Evolutionary conservation across 176 grass and related monocot genomes (phyloP), one percentile per base, ranked within the genome.

Genomic region (Pharus latifolius): DNA sequence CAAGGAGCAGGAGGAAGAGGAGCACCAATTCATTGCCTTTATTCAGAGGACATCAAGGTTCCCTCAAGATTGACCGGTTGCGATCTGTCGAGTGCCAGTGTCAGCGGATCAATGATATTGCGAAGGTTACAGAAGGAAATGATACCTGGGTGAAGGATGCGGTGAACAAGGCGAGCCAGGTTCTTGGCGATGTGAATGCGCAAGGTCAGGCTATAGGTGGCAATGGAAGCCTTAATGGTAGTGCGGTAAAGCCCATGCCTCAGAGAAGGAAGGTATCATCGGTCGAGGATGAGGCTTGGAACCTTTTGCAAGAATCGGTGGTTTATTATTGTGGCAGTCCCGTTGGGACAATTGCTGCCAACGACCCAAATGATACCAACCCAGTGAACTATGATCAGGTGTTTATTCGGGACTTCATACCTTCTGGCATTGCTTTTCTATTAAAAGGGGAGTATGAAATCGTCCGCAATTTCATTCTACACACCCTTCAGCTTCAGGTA

Each of bases 401-500:
- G 22, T 96, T 96, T 63, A 96, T 96, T 64, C 73, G 91, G 37
- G 91, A 96, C 53, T 96, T 96, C 68, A 88, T 96, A 82, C 91
- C 91, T 29, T 91, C 91, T 3, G 91, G 91, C 29, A 66, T 96
- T 58, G 91, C 87, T 34, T 96, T 96, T 64, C 87, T 96, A 46
- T 77, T 96, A 60, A 96, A 91, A 73, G 91, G 87, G 64, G 91
- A 96, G 38, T 88, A 91, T 37, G 91, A 96, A 48, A 96, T 91
- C 32, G 91, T 96, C 43, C 87, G 84, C 34, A 91, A 96, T 63
- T 96, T 96, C 49, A 91, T 96, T 67, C 78, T 96, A 6, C 84
- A 96, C 78, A 96, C 91, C 11, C 91, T 96, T 81, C 91, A 96
- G 67, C 87, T 96, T 58, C 91, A 96, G 91, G 91, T 96, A 83